Evolutionary conservation across 75 land plant genomes (phyloP), one percentile per base, ranked within the genome.

Genomic region (Picea glauca): DNA sequence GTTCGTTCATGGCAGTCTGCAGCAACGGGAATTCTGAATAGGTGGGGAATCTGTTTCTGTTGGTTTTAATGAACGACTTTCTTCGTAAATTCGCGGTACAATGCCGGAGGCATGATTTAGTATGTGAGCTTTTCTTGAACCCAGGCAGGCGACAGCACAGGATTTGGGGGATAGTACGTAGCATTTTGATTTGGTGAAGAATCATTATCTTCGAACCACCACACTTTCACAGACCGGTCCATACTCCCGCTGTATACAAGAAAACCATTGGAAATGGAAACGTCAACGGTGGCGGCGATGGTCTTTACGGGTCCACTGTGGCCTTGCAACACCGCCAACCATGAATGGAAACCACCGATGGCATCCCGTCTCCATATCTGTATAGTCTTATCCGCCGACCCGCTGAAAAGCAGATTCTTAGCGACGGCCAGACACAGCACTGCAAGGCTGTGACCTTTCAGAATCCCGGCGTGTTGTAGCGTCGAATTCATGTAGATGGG

Each of bases 351-450:
- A 4, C 12, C 13, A 20, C 54, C 80, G 14, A 38, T 4, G 13
- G 67, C 80, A 1, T 80, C 89, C 60, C 91, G 74, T 77, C 86
- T 76, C 90, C 93, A 92, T 62, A 92, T 88, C 76, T 91, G 85
- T 8, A 93, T 84, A 40, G 78, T 89, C 84, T 82, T 89, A 77
- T 93, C 96, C 3, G 96, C 91, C 14, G 90, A 88, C 7, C 96
- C 93, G 81, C 91, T 91, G 68, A 86, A 82, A 50, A 92, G 79
- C 46, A 88, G 66, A 60, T 75, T 81, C 13, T 83, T 87, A 4
- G 78, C 82, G 0, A 90, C 78, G 2, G 94, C 86, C 58, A 94
- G 63, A 83, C 98, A 94, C 31, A 94, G 89, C 62, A 94, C 93
- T 0, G 98, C 93, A 65, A 81, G 76, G 70, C 82, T 87, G 80